Percentiles rank a stretch among this genome's conserved stretches.
Conservation (phyloP, 192 early-diverging fungal species). For the Phlyctochytrium planicorne region DNA sequence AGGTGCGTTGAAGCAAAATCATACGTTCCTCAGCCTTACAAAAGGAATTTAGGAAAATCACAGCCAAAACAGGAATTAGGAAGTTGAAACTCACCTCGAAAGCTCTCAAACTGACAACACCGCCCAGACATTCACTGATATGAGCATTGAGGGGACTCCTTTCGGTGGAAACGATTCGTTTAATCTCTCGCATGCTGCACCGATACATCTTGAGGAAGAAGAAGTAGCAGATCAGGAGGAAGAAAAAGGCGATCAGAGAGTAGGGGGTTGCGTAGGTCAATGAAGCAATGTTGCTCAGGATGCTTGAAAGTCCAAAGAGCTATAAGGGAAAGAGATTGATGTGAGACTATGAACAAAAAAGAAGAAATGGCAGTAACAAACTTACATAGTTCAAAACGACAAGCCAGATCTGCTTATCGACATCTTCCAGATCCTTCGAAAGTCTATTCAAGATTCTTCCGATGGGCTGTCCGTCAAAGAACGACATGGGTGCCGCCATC, state of each 20-base stretch:
- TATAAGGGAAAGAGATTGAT: too few species aligned
- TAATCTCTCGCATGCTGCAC: conserved; percentile 38
- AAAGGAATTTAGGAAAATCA: too few species aligned
- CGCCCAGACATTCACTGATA: conserved; percentile 64
- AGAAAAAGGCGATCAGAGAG: conserved; percentile 10
- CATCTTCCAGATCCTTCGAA: conserved; percentile 45
- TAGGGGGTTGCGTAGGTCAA: conserved; percentile 11
- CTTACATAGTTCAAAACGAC: neutral
- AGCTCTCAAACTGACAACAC: conserved; percentile 66
- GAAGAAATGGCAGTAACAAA: neutral
- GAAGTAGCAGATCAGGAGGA: conserved; percentile 13
- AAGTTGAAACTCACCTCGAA: conserved; percentile 46
- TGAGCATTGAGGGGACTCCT: conserved; percentile 64
- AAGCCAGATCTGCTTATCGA: neutral
- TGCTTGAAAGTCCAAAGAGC: too few species aligned
- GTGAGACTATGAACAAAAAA: neutral
- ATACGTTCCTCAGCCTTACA: conserved; percentile 30
- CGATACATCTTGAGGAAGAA: conserved; percentile 34
- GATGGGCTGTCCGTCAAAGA: conserved; percentile 66
- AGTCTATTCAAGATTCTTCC: conserved; percentile 60
- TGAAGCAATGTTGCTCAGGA: too few species aligned
- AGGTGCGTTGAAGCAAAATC: neutral
- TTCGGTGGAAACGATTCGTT: conserved; percentile 71
- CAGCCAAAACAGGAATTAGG: too few species aligned
- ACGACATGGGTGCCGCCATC: conserved; percentile 66